Conservation (phyloP, 1,139 yeast genomes). For the Waltiozyma sp. region DNA sequence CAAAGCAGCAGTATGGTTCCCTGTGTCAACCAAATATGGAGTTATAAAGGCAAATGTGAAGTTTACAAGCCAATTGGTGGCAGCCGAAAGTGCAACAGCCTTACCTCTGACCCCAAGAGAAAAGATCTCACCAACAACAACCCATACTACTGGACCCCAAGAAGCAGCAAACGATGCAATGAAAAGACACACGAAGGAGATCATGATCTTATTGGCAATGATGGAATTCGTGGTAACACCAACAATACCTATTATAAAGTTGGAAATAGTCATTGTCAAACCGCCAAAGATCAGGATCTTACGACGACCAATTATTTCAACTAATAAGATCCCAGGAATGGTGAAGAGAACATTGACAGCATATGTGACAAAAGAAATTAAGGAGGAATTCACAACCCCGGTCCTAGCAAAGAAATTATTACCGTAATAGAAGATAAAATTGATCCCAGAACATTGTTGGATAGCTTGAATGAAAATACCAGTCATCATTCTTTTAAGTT, state of each 20-base stretch:
- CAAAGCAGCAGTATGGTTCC: conserved; percentile 50
- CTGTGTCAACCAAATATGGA: conserved; percentile 58
- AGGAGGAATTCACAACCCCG: conserved; percentile 47
- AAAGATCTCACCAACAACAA: conserved; percentile 67
- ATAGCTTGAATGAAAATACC: conserved; percentile 61
- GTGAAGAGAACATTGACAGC: conserved; percentile 62
- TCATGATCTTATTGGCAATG: conserved; percentile 57
- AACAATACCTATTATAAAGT: conserved; percentile 54
- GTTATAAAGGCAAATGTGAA: conserved; percentile 69
- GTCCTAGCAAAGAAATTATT: conserved; percentile 59
- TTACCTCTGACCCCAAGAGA: conserved; percentile 73
- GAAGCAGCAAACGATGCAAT: conserved; percentile 75
- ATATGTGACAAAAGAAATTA: conserved; percentile 61
- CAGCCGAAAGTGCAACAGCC: conserved; percentile 69
- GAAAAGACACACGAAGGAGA: conserved; percentile 67
- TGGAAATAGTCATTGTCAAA: conserved; percentile 48
- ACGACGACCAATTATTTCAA: conserved; percentile 61
- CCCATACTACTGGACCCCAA: conserved; percentile 84
- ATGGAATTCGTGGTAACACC: conserved; percentile 43
- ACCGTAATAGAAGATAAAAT: conserved; percentile 71
- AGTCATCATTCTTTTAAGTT: conserved; percentile 50
- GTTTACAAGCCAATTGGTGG: conserved; percentile 73
- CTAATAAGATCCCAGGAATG: conserved; percentile 58
- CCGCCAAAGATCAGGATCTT: conserved; percentile 53
- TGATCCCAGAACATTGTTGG: conserved; percentile 72